Base-by-base conservation (phyloP, 768 basidiomycete species). In the Calocera viscosa region DNA sequence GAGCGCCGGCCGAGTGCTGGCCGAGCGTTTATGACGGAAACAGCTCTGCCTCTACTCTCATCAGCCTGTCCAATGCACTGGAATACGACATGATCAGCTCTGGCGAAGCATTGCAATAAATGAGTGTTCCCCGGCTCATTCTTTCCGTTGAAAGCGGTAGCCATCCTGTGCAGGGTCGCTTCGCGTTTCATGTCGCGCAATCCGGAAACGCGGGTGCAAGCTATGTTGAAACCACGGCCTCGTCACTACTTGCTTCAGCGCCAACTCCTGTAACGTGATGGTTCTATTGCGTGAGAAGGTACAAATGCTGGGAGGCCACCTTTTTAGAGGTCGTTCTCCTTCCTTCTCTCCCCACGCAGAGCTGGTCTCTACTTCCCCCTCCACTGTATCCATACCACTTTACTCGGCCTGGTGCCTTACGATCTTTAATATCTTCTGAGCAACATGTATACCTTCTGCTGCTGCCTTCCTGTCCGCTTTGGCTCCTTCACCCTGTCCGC, bases 401-500 rank as follows among this genome's bases (percentile, higher is more conserved):
- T 60, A 26, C 53, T 19, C 24, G 53, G 53, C 53, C 53, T 60
- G 53, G 53, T 60, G 53, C 53, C 53, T 26, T 32, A 60, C 53
- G 14, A 60, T 32, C 30, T 26, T 60, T 60, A 60, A 60, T 19
- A 11, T 26, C 24, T 60, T 60, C 24, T 60, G 26, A 32, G 30
- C 30, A 60, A 28, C 53, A 60, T 60, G 53, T 60, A 60, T 26
- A 60, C 53, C 24, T 60, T 60, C 53, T 60, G 53, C 53, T 60
- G 53, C 53, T 60, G 53, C 30, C 53, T 60, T 60, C 53, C 53
- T 5, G 53, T 60, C 19, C 53, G 53, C 11, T 60, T 60, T 19
- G 53, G 53, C 30, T 11, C 53, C 24, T 60, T 60, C 53, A 26
- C 53, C 2, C 30, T 60, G 53, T 60, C 53, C 14, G 53, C 53